Percentiles rank a stretch among this genome's conserved stretches.
Evolutionary conservation across 176 grass and related monocot genomes (phyloP).

Genomic region (Rhipidocladum racemiflorum): DNA sequence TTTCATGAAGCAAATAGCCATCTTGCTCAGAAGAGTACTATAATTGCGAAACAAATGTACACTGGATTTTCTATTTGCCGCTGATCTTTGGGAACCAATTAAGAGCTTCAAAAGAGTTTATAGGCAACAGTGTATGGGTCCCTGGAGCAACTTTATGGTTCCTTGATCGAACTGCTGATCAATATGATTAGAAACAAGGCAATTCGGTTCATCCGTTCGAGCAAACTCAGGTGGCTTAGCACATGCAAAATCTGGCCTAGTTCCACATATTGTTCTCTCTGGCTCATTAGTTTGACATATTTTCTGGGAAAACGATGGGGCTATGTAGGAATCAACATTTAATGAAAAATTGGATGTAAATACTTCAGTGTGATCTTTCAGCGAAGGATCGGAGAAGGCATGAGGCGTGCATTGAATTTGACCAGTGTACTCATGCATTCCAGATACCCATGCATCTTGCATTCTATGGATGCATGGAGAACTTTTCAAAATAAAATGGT

Average conservation of each 20-base stretch:
- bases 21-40: background rate
- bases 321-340: constrained; percentile 31
- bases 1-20: constrained; percentile 18
- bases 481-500: constrained; percentile 56
- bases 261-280: constrained; percentile 33
- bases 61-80: constrained; percentile 1
- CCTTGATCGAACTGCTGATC: constrained; percentile 12
- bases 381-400: constrained; percentile 65
- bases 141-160: constrained; percentile 19
- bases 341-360: constrained; percentile 46
- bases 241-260: constrained; percentile 23
- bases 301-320: constrained; percentile 47
- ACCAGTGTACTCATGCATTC: constrained; percentile 27
- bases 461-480: constrained; percentile 14
- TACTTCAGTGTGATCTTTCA: constrained; percentile 32
- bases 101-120: constrained; percentile 41
- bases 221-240: constrained; percentile 31
- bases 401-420: constrained; percentile 52
- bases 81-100: constrained; percentile 4
- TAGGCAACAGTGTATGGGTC: constrained; percentile 27
- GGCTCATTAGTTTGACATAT: constrained; percentile 35
- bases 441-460: constrained; percentile 21
- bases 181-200: constrained; percentile 29
- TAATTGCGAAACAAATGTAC: constrained; percentile 3
- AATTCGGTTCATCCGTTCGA: constrained; percentile 31